These are phyloP conservation scores for Thelephora aurantiotincta DNA, from an alignment of 768 basidiomycete genomes.

Conservation along the genomic window DNA sequence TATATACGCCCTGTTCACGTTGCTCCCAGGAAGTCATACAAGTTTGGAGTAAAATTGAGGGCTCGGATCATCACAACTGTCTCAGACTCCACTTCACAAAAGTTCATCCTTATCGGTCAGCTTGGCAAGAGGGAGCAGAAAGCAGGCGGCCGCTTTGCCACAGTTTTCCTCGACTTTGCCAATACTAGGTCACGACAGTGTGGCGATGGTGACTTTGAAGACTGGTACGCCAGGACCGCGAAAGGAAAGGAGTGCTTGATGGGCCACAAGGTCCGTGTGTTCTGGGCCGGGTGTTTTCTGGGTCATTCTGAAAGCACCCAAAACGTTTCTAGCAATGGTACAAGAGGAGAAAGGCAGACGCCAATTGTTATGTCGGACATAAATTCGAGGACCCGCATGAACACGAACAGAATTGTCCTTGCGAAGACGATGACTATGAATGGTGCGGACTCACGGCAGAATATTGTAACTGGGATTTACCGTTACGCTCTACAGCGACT, in stretches of 20 bases:
- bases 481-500: conserved; percentile 43
- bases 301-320: neutral
- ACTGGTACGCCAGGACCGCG: conserved; percentile 70
- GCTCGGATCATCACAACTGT: conserved; percentile 75
- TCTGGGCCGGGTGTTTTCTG: neutral
- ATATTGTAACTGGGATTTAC: neutral
- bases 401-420: conserved; percentile 73
- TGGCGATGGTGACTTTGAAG: conserved; percentile 56
- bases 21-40: conserved; percentile 47
- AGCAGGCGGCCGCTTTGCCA: conserved; percentile 39
- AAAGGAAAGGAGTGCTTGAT: conserved; percentile 68
- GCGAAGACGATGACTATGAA: conserved; percentile 83
- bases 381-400: conserved; percentile 81
- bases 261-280: conserved; percentile 68
- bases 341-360: conserved; percentile 63
- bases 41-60: conserved; percentile 56
- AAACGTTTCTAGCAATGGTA: conserved; percentile 76
- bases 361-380: conserved; percentile 80
- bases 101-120: conserved; percentile 81
- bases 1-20: neutral
- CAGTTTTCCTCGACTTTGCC: conserved; percentile 77
- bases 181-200: conserved; percentile 59
- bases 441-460: conserved; percentile 40
- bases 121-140: conserved; percentile 46
- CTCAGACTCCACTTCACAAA: conserved; percentile 92